phyloP scores from a whole-genome alignment of 148 eudicot genomes.

The Rhododendron ferrugineum region DNA sequence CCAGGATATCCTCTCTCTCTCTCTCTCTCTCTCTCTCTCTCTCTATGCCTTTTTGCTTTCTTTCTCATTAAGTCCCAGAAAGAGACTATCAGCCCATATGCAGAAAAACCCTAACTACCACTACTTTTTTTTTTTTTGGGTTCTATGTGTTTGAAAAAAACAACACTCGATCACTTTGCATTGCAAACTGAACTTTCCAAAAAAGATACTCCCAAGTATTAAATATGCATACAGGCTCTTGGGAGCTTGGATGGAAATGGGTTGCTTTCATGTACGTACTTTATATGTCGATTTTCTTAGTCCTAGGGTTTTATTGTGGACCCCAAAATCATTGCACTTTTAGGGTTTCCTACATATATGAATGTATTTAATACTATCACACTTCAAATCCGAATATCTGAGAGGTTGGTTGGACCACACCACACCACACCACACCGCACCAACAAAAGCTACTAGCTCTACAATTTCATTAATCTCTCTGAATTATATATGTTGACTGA shows the following conservation, averaged over 20 bases:
- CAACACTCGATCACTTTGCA: not conserved
- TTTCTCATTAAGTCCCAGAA: slow-evolving; percentile 26
- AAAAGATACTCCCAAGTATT: slow-evolving; percentile 13
- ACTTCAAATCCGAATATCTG: not conserved
- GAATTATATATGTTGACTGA: slow-evolving; percentile 12
- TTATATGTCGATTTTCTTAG: slow-evolving; percentile 12
- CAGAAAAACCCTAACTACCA: slow-evolving; percentile 21
- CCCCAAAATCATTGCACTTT: slow-evolving; percentile 10
- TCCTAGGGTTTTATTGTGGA: slow-evolving; percentile 18
- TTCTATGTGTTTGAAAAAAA: slow-evolving; percentile 1
- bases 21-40: not conserved
- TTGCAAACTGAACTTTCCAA: slow-evolving; percentile 8
- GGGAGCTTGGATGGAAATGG: not conserved
- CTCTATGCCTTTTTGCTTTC: slow-evolving; percentile 17
- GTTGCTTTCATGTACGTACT: slow-evolving; percentile 29
- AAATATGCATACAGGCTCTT: not conserved
- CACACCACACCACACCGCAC: not conserved
- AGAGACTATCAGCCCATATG: slow-evolving; percentile 22
- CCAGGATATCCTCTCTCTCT: slow-evolving; percentile 19
- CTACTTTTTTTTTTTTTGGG: not conserved
- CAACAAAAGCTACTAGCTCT: not conserved
- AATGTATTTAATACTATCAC: not conserved
- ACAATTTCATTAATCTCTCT: slow-evolving; percentile 1
- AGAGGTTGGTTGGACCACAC: not conserved
- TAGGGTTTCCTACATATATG: not conserved